phyloP scores from a whole-genome alignment of 1,284 basidiomycete genomes.

The Crepidotus sp. region DNA sequence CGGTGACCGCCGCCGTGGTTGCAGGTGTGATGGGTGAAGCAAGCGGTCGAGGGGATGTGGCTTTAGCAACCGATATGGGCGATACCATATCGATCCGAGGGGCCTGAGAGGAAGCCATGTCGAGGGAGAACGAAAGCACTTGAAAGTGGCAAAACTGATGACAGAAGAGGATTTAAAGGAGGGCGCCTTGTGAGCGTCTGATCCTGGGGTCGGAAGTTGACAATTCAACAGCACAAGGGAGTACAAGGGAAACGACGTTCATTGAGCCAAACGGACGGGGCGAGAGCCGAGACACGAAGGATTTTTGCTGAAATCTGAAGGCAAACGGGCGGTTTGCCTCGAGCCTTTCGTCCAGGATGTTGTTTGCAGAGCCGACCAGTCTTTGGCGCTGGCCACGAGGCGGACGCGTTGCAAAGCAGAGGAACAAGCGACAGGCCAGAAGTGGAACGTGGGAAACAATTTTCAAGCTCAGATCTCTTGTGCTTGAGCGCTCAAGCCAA shows the following conservation, averaged over 20 bases:
- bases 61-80: conserved; percentile 3
- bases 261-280: conserved; percentile 5
- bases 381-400: conserved; percentile 5
- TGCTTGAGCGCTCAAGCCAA: background rate
- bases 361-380: background rate
- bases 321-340: conserved; percentile 5
- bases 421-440: background rate
- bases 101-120: conserved; percentile 9
- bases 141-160: conserved; percentile 8
- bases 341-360: background rate
- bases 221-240: conserved; percentile 3
- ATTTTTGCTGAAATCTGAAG: conserved; percentile 1
- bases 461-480: too few species aligned
- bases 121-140: conserved; percentile 3
- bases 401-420: conserved; percentile 9
- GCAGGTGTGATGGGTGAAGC: conserved; percentile 13
- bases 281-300: background rate
- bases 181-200: conserved; percentile 9
- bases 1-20: conserved; percentile 16
- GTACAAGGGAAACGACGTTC: background rate
- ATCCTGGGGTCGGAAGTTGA: conserved; percentile 4
- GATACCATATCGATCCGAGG: conserved; percentile 7
- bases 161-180: conserved; percentile 3
- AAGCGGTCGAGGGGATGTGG: conserved; percentile 6
- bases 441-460: too few species aligned